Evolutionary conservation across 2,329 filamentous ascomycete species (phyloP), one percentile per base, ranked within the genome.

Genomic region (Xylariaceae sp.): DNA sequence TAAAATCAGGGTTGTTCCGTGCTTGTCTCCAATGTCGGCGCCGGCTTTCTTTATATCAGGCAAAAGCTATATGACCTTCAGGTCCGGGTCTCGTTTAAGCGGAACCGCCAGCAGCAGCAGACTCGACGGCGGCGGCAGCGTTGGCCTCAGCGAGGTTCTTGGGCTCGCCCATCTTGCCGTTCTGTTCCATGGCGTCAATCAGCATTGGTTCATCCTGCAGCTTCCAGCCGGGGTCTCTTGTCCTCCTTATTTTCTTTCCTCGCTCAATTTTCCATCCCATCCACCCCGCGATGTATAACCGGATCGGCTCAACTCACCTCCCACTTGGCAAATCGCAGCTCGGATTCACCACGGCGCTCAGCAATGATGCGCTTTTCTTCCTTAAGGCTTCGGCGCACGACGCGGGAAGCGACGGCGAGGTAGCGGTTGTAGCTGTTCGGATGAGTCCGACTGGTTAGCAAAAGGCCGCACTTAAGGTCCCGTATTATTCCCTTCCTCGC

Each of bases 341-440:
- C 93, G 79, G 88, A 88, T 78, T 92, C 86, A 74, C 92, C 92
- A 75, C 94, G 87, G 75, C 90, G 88, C 85, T 97, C 94, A 67
- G 92, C 92, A 69, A 76, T 76, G 68, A 97, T 77, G 80, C 94
- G 87, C 82, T 92, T 88, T 60, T 94, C 90, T 74, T 99, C 94
- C 85, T 97, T 97, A 77, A 99, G 84, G 76, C 92, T 96, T 77
- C 91, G 89, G 81, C 95, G 94, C 77, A 99, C 90, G 74, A 90
- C 89, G 78, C 92, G 92, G 78, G 92, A 87, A 74, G 94, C 92
- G 80, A 99, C 86, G 74, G 92, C 87, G 76, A 99, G 88, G 88
- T 97, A 97, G 82, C 92, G 94, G 88, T 99, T 99, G 90, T 99
- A 99, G 82, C 94, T 99, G 77, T 75, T 67, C 67, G 65, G 56